Evolutionary conservation across 1,139 yeast genomes (phyloP).

Genomic region (Saccharomycopsis hybrid): DNA sequence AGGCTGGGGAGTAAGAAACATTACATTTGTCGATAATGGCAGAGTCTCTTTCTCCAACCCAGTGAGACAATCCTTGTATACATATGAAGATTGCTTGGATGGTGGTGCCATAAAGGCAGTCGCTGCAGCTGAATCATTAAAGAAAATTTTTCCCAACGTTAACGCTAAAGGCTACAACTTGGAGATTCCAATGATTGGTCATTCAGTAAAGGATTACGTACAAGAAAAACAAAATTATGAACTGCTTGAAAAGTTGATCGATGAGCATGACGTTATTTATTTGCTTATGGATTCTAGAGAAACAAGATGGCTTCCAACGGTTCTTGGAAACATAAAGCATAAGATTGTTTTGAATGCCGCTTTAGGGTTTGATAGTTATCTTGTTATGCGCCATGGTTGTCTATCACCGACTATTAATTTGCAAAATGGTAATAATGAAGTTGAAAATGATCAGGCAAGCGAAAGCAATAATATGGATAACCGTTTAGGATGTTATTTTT

Average conservation of each 20-base stretch:
- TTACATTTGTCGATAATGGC: constrained; percentile 88
- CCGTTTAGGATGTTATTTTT: constrained; percentile 85
- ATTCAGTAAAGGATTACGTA: constrained; percentile 54
- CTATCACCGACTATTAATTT: neutral
- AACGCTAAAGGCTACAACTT: constrained; percentile 52
- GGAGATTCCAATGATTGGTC: constrained; percentile 96
- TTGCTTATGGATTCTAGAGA: constrained; percentile 91
- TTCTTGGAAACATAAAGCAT: constrained; percentile 56
- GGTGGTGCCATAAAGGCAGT: constrained; percentile 72
- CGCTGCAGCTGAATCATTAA: constrained; percentile 68
- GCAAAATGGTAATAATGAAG: constrained; percentile 21
- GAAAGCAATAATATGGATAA: too few species aligned
- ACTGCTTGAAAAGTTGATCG: constrained; percentile 45
- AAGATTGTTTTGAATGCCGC: constrained; percentile 89
- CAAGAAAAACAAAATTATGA: constrained; percentile 47
- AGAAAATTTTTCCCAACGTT: constrained; percentile 72
- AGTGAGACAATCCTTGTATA: constrained; percentile 84
- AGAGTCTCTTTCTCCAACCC: constrained; percentile 88
- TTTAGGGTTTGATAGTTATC: constrained; percentile 84
- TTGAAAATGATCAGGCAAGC: too few species aligned
- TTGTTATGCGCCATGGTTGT: constrained; percentile 89
- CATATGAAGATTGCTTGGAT: constrained; percentile 65
- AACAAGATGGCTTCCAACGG: constrained; percentile 92
- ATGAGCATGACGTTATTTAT: constrained; percentile 67
- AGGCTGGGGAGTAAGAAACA: constrained; percentile 89